Evolutionary conservation across 2,329 filamentous ascomycete genomes (phyloP).

Genomic region (Exophiala sideris): DNA sequence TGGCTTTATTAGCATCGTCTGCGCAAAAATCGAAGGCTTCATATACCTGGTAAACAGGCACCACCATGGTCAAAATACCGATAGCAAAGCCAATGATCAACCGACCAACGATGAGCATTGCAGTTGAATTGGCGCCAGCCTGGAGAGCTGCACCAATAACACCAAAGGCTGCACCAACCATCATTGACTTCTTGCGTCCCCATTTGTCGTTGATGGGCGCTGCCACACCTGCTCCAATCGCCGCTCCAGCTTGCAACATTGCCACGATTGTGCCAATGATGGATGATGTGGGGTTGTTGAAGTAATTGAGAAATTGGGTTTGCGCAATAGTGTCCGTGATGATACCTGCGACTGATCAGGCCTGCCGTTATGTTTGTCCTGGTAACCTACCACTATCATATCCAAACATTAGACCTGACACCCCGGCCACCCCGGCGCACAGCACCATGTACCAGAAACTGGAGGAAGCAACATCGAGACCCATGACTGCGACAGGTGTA

Average conservation of each 20-base stretch:
- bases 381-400: background rate
- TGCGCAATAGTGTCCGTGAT: constrained; percentile 34
- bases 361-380: background rate
- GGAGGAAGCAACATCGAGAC: background rate
- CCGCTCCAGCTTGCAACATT: constrained; percentile 37
- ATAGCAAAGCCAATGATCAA: constrained; percentile 13
- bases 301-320: constrained; percentile 30
- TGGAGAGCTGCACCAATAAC: background rate
- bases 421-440: background rate
- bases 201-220: constrained; percentile 3
- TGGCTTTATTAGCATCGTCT: background rate
- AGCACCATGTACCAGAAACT: background rate
- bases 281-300: constrained; percentile 24
- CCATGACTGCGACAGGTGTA: background rate
- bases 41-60: constrained; percentile 2
- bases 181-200: constrained; percentile 12
- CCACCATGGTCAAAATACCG: constrained; percentile 5
- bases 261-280: constrained; percentile 36
- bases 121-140: background rate
- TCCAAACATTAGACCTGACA: background rate
- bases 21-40: background rate
- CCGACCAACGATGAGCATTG: constrained; percentile 18
- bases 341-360: constrained; percentile 25
- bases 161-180: constrained; percentile 5
- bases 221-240: constrained; percentile 13